A percentile compares a stretch with the other conserved stretches of the same genome.
Evolutionary conservation across 2,329 filamentous ascomycete species (phyloP).

Genomic region (Myriangium duriaei): DNA sequence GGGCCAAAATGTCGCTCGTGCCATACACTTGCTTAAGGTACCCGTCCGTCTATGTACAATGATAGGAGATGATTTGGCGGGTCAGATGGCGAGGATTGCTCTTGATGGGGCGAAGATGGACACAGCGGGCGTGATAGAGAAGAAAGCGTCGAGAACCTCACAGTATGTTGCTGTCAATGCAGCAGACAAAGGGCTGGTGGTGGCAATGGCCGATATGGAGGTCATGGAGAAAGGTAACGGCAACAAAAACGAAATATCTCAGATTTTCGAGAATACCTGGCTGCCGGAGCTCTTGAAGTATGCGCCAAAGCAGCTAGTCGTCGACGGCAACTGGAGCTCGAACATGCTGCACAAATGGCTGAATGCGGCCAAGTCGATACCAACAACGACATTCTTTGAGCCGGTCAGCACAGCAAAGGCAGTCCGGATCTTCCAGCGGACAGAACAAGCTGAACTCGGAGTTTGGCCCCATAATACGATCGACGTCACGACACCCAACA

Average conservation of each 20-base stretch:
- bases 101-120: conserved; percentile 54
- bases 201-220: conserved; percentile 93
- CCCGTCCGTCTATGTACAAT: conserved; percentile 65
- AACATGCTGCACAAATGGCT: conserved; percentile 57
- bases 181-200: conserved; percentile 63
- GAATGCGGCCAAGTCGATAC: conserved; percentile 42
- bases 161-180: conserved; percentile 91
- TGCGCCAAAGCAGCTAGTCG: conserved; percentile 62
- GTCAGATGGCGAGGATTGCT: conserved; percentile 56
- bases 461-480: conserved; percentile 52
- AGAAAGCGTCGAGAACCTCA: conserved; percentile 55
- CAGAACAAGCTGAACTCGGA: conserved; percentile 14
- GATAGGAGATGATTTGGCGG: conserved; percentile 67
- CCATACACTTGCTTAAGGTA: conserved; percentile 57
- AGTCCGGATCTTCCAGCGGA: conserved; percentile 48
- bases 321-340: conserved; percentile 78
- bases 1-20: conserved; percentile 80
- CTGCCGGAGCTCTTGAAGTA: conserved; percentile 43
- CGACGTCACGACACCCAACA: conserved; percentile 71
- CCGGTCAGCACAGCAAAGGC: conserved; percentile 79
- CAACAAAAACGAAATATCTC: not conserved
- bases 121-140: conserved; percentile 45
- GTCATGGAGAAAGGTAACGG: conserved; percentile 46
- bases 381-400: conserved; percentile 62
- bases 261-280: conserved; percentile 48